These are phyloP conservation scores for Phytopythium vexans DNA, from an alignment of 352 stramenopile species.

Conservation along the genomic window DNA sequence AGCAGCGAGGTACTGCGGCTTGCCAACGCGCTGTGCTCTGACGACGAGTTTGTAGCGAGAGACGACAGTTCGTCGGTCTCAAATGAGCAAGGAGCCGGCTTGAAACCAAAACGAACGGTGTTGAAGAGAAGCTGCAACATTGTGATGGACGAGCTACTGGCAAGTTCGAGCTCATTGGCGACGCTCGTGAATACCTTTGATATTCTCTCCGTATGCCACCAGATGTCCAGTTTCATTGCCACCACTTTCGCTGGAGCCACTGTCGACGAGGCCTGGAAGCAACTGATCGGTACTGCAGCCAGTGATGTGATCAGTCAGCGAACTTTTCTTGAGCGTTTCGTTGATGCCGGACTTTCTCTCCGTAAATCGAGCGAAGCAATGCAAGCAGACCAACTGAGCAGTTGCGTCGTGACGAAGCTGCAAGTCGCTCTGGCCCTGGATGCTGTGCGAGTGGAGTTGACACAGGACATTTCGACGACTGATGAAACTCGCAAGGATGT, in stretches of 20 bases:
- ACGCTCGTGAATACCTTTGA: conserved; percentile 31
- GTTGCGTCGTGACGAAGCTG: conserved; percentile 30
- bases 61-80: neutral
- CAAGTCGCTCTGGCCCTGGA: conserved; percentile 43
- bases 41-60: conserved; percentile 14
- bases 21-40: conserved; percentile 36
- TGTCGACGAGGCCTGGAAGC: conserved; percentile 42
- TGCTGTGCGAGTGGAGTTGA: conserved; percentile 27
- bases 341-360: conserved; percentile 32
- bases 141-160: conserved; percentile 25
- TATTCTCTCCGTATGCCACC: conserved; percentile 19
- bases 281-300: conserved; percentile 29
- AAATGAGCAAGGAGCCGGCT: neutral
- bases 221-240: conserved; percentile 7
- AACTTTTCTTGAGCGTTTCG: conserved; percentile 38
- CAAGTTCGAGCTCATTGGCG: conserved; percentile 16
- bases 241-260: conserved; percentile 10
- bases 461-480: neutral
- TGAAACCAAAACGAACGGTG: neutral
- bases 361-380: neutral
- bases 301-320: conserved; percentile 33
- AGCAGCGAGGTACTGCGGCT: conserved; percentile 30
- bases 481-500: conserved; percentile 4
- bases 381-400: conserved; percentile 4
- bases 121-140: conserved; percentile 25